Percentiles rank a stretch among this genome's conserved stretches.
Conservation (phyloP, 2,329 filamentous ascomycete species). For the Tolypocladium tropicale region DNA sequence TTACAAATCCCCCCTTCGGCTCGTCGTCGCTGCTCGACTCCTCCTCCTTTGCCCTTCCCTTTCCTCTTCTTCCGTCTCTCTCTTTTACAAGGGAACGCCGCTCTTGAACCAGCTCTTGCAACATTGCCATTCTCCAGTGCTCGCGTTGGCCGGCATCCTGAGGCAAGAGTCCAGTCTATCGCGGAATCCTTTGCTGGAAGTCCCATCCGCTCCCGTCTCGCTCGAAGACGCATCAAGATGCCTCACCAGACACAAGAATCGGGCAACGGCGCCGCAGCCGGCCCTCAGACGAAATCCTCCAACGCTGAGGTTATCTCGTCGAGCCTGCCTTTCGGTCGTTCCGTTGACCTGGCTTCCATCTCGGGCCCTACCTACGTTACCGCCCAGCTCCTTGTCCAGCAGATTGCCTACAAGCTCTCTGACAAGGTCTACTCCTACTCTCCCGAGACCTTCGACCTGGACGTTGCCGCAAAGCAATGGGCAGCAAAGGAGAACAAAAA, state of each 20-base stretch:
- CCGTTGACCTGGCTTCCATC: conserved; percentile 49
- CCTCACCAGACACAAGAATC: conserved; percentile 27
- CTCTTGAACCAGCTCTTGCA: conserved; percentile 1
- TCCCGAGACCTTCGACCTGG: conserved; percentile 84
- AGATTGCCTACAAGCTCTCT: conserved; percentile 88
- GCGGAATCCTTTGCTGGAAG: background rate
- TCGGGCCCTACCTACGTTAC: conserved; percentile 87
- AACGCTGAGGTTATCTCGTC: conserved; percentile 35
- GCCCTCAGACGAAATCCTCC: conserved; percentile 11
- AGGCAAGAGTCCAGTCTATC: background rate
- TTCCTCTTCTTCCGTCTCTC: conserved; percentile 1
- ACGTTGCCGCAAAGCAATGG: conserved; percentile 75
- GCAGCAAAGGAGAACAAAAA: conserved; percentile 60
- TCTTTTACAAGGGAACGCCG: background rate
- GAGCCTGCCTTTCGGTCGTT: conserved; percentile 46
- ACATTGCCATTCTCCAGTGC: background rate
- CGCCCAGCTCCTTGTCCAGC: conserved; percentile 86
- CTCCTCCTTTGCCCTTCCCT: conserved; percentile 1
- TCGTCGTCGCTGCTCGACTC: background rate
- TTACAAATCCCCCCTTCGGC: conserved; percentile 12
- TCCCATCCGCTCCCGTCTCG: background rate
- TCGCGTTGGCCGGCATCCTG: background rate
- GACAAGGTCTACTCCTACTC: conserved; percentile 98
- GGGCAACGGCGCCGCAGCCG: conserved; percentile 19
- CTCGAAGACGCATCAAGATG: conserved; percentile 11